Base-by-base conservation (phyloP, 2,329 filamentous ascomycete species). In the Talaromyces verruculosus region DNA sequence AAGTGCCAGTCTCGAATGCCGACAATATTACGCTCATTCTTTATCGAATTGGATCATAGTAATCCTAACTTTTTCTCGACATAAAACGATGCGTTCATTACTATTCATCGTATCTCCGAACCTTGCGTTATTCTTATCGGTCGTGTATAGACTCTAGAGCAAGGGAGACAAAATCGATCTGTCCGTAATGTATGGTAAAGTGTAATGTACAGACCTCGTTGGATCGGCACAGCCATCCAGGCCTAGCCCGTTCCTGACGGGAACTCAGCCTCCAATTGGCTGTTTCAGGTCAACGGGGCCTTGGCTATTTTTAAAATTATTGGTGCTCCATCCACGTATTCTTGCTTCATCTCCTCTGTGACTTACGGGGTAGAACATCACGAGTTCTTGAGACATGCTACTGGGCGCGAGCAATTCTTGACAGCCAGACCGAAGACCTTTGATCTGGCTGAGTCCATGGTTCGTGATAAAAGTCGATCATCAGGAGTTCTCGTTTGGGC, bases 231-330 rank as follows among this genome's bases (percentile, higher is more conserved):
- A 37, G 22, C 41, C 33, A 22, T 22, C 33, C 41, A 51, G 61
- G 61, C 51, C 61, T 64, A 58, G 62, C 62, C 62, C 62, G 62
- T 57, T 63, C 49, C 37, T 45, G 37, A 30, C 28, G 30, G 13
- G 1, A 39, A 39, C 11, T 37, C 15, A 28, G 53, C 53, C 37
- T 30, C 22, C 43, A 39, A 64, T 64, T 58, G 61, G 51, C 62
- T 57, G 62, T 45, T 58, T 47, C 51, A 58, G n/a, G 19, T 51
- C 15, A 19, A 47, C 8, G 37, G 58, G 25, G 39, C 53, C 51
- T 25, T 39, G 33, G 53, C 33, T 22, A 39, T 39, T 57, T 57
- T 39, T 37, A 57, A 13, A 19, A 57, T 39, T 57, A n/a, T 37
- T 28, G 15, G 51, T 33, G 17, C 49, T n/a, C 49, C 28, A 53